Base-by-base conservation (phyloP, 2,329 filamentous ascomycete species). In the Plectosphaerella cucumerina region DNA sequence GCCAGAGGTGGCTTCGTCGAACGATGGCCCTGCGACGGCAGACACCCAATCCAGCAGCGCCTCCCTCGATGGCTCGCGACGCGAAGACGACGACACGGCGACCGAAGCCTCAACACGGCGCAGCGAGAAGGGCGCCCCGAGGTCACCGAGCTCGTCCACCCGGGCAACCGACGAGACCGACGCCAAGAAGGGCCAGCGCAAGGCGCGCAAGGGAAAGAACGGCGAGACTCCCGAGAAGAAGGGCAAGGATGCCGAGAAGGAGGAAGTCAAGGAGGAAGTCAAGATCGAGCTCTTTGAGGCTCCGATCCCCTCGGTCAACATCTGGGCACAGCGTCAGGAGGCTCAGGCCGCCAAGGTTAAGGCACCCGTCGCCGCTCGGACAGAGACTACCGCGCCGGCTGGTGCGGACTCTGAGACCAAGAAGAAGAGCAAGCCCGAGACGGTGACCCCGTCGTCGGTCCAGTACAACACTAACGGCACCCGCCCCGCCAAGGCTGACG, bases 241-340 rank as follows among this genome's bases (percentile, higher is more conserved):
- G 48, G 65, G 75, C 43, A 67, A 69, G 33, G 74, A 75, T 52
- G 80, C 76, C 60, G 71, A 79, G 17, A 74, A 78, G 43, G 83
- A 85, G 57, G 81, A 85, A 59, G 81, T 81, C 58, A 78, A 80
- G 53, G 72, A 81, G 54, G 73, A 74, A 14, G 73, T 80, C 59
- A 83, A 85, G 60, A 72, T 82, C 43, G 80, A 86, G 60, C 75
- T 96, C 41, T 86, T 87, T 44, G 90, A 94, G 54, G 93, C 93
- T 17, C 87, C 90, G 26, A 77, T 89, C 42, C 94, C 94, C 1
- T 69, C 83, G 2, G 87, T 97, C 52, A 99, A 99, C 67, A 75
- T 92, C 55, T 99, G 94, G 93, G 81, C 85, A 56, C 84, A 92
- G 69, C 82, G 92, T 50, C 86, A 80, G 60, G 86, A 90, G 61